A percentile compares a stretch with the other conserved stretches of the same genome.
phyloP scores from a whole-genome alignment of 108 stramenopile genomes.

The Skeletonema marinoi region DNA sequence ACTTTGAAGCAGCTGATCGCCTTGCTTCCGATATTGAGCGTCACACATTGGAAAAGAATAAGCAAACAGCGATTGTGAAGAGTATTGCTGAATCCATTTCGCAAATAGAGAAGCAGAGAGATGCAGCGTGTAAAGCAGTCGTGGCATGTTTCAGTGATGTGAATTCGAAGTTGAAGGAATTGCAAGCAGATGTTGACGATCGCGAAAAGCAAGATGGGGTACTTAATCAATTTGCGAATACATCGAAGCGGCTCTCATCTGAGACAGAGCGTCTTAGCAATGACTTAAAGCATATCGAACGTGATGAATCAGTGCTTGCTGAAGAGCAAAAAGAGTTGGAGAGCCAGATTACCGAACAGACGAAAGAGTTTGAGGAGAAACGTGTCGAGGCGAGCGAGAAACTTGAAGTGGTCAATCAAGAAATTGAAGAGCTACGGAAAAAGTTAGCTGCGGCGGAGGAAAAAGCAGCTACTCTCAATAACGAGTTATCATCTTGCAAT shows the following conservation, averaged over 20 bases:
- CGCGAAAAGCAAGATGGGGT: constrained; percentile 47
- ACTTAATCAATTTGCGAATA: constrained; percentile 62
- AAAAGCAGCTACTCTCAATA: constrained; percentile 60
- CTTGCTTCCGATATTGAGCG: constrained; percentile 63
- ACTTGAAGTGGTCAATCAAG: constrained; percentile 57
- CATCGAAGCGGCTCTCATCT: constrained; percentile 68
- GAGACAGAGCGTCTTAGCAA: constrained; percentile 76
- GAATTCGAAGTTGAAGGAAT: constrained; percentile 48
- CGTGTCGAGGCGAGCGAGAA: constrained; percentile 60
- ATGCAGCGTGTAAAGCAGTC: constrained; percentile 53
- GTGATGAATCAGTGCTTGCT: constrained; percentile 72
- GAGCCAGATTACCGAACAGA: constrained; percentile 72
- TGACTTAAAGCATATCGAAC: constrained; percentile 81
- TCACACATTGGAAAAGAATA: constrained; percentile 63
- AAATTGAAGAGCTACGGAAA: constrained; percentile 73
- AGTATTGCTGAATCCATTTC: constrained; percentile 53
- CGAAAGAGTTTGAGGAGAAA: constrained; percentile 67
- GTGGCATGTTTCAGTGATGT: constrained; percentile 62
- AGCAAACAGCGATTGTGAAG: constrained; percentile 49
- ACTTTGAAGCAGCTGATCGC: constrained; percentile 86
- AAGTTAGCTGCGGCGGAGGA: constrained; percentile 58
- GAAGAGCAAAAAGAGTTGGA: constrained; percentile 83
- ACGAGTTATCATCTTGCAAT: constrained; percentile 65
- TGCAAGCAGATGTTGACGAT: constrained; percentile 51
- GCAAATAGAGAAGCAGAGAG: constrained; percentile 57